Evolutionary conservation across 1,284 basidiomycete genomes (phyloP).

Genomic region (Fomes fomentarius): DNA sequence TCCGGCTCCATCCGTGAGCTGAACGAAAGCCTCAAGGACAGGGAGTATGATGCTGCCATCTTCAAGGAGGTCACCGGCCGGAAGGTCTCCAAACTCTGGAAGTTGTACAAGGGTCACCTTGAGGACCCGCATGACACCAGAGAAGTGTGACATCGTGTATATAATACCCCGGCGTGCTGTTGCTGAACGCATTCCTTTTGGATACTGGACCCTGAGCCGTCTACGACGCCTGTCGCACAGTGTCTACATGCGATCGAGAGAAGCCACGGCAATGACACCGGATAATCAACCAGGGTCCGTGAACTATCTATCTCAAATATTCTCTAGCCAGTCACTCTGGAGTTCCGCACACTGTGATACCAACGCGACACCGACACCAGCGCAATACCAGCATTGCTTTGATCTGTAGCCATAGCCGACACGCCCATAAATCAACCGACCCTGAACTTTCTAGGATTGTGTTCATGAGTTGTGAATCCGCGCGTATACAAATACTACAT

Average conservation of each 20-base stretch:
- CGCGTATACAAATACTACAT: slow-evolving; percentile 23
- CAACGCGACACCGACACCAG: too few relatives aligned
- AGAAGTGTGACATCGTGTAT: background rate
- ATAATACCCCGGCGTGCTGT: background rate
- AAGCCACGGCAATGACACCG: too few relatives aligned
- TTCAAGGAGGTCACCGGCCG: slow-evolving; percentile 58
- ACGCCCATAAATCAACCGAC: too few relatives aligned
- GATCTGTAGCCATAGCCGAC: too few relatives aligned
- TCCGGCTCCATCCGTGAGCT: slow-evolving; percentile 55
- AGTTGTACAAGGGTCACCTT: slow-evolving; percentile 47
- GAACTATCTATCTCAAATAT: too few relatives aligned
- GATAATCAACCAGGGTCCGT: too few relatives aligned
- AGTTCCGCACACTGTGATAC: too few relatives aligned
- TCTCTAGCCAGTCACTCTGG: too few relatives aligned
- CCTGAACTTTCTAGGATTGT: too few relatives aligned
- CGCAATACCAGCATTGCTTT: too few relatives aligned
- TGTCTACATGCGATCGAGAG: too few relatives aligned
- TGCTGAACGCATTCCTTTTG: background rate
- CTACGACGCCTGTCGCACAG: background rate
- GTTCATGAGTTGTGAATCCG: background rate
- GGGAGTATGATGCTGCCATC: slow-evolving; percentile 49
- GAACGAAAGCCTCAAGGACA: slow-evolving; percentile 55
- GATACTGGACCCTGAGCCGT: background rate
- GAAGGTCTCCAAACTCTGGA: slow-evolving; percentile 58
- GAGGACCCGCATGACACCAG: slow-evolving; percentile 20